These are phyloP conservation scores for Cercospora sesami DNA, from an alignment of 2,329 filamentous ascomycete species.

Conservation along the genomic window DNA sequence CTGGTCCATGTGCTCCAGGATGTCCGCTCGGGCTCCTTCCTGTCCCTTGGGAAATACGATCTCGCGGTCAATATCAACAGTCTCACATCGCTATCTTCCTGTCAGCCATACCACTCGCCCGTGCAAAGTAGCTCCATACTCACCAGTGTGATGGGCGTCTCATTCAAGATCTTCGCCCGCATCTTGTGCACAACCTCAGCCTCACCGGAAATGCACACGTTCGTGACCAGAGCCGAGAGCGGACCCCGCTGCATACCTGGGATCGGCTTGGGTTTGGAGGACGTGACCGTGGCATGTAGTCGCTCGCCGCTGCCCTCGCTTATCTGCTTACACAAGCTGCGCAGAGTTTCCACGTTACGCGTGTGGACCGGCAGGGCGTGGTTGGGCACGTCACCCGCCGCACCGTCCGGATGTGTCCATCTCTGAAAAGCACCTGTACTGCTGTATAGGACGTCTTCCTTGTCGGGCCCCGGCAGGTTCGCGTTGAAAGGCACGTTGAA, in stretches of 20 bases:
- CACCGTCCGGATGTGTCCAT: constrained; percentile 91
- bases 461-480: constrained; percentile 86
- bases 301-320: constrained; percentile 64
- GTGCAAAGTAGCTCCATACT: constrained; percentile 41
- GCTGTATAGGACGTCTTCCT: constrained; percentile 91
- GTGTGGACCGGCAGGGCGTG: constrained; percentile 90
- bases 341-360: constrained; percentile 78
- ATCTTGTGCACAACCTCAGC: constrained; percentile 87
- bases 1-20: constrained; percentile 81
- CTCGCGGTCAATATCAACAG: constrained; percentile 88
- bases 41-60: constrained; percentile 73
- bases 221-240: constrained; percentile 62
- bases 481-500: constrained; percentile 98
- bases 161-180: constrained; percentile 83
- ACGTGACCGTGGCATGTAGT: constrained; percentile 79
- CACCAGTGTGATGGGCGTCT: constrained; percentile 91
- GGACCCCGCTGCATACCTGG: constrained; percentile 54
- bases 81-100: constrained; percentile 73
- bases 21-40: constrained; percentile 61
- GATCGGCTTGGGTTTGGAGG: constrained; percentile 69
- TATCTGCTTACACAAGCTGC: constrained; percentile 78
- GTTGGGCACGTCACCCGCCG: constrained; percentile 77
- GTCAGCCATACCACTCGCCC: constrained; percentile 32
- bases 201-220: constrained; percentile 86
- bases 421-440: constrained; percentile 82